These are phyloP conservation scores for Eucalyptus fibrosa DNA, from an alignment of 345 rosid species.

Conservation along the genomic window DNA sequence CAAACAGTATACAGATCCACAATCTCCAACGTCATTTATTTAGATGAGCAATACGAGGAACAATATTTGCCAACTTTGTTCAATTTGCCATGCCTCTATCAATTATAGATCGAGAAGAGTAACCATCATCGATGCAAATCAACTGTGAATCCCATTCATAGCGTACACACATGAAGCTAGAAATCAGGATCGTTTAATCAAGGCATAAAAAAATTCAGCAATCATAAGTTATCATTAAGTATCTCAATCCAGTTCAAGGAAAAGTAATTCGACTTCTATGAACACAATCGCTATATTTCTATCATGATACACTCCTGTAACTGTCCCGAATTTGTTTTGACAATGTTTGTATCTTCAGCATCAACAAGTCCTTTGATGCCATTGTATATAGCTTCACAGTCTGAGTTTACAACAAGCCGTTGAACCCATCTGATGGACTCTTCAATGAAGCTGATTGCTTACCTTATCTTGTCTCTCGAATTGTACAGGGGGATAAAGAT, in stretches of 20 bases:
- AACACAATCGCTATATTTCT: background rate
- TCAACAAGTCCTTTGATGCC: background rate
- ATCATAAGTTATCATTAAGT: background rate
- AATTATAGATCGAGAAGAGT: background rate
- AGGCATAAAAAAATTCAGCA: background rate
- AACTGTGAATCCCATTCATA: background rate
- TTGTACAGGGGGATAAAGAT: conserved; percentile 45
- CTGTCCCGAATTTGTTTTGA: background rate
- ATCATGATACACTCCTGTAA: background rate
- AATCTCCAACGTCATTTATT: background rate
- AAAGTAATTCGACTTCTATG: background rate
- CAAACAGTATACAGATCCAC: background rate
- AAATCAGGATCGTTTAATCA: background rate
- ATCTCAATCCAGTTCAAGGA: background rate
- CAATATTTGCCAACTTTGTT: background rate
- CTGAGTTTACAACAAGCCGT: background rate
- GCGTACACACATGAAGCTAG: background rate
- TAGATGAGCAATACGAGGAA: background rate
- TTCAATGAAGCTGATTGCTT: background rate
- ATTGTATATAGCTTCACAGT: background rate
- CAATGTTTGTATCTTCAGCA: background rate
- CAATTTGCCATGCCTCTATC: background rate
- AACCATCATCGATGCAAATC: background rate
- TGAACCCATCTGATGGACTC: background rate
- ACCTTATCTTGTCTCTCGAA: conserved; percentile 5